Evolutionary conservation across 352 stramenopile genomes (phyloP).

Genomic region (Ophiocytium majus): DNA sequence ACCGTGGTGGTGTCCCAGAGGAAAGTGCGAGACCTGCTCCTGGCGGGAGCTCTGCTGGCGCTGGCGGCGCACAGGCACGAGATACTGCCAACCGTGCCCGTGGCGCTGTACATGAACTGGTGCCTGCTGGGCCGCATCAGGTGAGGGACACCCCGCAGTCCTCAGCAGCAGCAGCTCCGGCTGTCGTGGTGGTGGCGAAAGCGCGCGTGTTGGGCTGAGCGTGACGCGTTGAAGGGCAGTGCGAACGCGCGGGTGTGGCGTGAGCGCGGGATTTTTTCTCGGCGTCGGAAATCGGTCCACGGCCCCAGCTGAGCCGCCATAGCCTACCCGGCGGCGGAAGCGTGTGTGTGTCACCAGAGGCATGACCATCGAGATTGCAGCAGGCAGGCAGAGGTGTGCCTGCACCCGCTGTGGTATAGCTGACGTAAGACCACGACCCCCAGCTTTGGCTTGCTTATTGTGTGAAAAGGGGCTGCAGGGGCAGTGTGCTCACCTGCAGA

Average conservation of each 20-base stretch:
- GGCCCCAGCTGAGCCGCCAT: no score
- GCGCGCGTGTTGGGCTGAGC: not conserved
- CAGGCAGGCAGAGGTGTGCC: no score
- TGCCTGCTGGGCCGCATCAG: not conserved
- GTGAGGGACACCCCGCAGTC: no score
- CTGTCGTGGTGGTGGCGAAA: not conserved
- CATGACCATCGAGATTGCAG: no score
- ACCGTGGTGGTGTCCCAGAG: not conserved
- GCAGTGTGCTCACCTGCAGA: no score
- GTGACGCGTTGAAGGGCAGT: not conserved
- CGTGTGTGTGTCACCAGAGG: no score
- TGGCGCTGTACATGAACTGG: not conserved
- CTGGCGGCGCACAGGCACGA: not conserved
- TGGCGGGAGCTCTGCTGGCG: not conserved
- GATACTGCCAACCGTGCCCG: not conserved
- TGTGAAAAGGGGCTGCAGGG: no score
- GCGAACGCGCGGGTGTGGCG: not conserved
- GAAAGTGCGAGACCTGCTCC: not conserved
- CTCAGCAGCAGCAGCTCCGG: not conserved
- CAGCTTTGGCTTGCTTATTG: no score
- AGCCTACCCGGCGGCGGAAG: no score
- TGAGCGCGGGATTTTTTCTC: not conserved
- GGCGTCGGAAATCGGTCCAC: no score
- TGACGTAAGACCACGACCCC: no score
- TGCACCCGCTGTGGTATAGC: no score